Base-by-base conservation (phyloP, 306 rosid species). In the Dryas drummondii region DNA sequence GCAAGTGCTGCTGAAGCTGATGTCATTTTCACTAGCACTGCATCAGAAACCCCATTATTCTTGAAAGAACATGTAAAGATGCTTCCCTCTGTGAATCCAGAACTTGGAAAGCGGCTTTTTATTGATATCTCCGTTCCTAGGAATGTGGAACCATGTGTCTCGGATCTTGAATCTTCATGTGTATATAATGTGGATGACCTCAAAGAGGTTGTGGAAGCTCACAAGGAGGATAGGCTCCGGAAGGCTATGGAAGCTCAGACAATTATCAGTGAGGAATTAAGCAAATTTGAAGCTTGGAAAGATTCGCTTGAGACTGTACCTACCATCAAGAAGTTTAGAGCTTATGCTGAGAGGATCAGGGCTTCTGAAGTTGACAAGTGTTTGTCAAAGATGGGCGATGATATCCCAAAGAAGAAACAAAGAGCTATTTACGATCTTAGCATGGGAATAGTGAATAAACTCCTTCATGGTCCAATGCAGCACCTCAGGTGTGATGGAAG, bases 401-500 rank as follows among this genome's bases (percentile, higher is more conserved):
- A 83, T 55, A 78, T 91, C 62, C 67, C 98, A 12, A 86, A 86
- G 83, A 89, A 94, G 78, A 85, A 83, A 9, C 88, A 87, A 80
- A 81, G 69, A 63, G 97, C 96, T 55, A 66, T 94, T 62, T 76
- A 91, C 57, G 84, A 93, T 75, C 97, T 94, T 70, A 91, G 98
- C 82, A 71, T 76, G 89, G 87, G 88, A 56, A 87, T 94, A 70
- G 91, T 86, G 82, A 91, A 87, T 42, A 90, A 86, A 68, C 81
- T 91, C 44, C 98, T 94, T 81, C 94, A 86, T 22, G 97, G 98
- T 77, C 98, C 97, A 57, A 91, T 94, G 88, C 87, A 90, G 78
- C 92, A 94, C 79, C 72, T 94, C 79, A 87, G 98, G 80, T 91
- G 92, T 74, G 96, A 90, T 72, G 85, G 82, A 66, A 87, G 72